phyloP scores from a whole-genome alignment of 73 alveolate genomes.

The Uronychia binucleata region DNA sequence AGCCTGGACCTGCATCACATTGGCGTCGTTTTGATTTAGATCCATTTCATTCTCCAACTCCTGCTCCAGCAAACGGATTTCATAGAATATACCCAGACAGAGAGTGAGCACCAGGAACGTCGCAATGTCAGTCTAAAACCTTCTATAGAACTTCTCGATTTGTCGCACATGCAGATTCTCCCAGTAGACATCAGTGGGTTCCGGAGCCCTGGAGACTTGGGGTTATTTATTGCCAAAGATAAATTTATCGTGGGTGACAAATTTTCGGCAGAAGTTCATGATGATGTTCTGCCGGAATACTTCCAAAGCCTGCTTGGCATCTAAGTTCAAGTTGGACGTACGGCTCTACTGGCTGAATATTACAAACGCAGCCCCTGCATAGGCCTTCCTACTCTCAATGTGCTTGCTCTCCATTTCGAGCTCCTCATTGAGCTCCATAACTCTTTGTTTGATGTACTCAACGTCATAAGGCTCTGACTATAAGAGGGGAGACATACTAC shows the following conservation, averaged over 20 bases:
- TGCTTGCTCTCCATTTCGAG: conserved; percentile 17
- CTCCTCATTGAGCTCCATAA: conserved; percentile 8
- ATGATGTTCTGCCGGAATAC: neutral
- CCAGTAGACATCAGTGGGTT: conserved; percentile 88
- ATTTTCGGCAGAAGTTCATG: neutral
- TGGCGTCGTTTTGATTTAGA: neutral
- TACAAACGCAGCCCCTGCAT: conserved; percentile 54
- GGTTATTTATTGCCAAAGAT: conserved; percentile 28
- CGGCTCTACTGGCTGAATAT: conserved; percentile 7
- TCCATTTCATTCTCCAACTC: conserved; percentile 25
- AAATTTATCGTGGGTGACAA: conserved; percentile 8
- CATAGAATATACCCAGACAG: conserved; percentile 61
- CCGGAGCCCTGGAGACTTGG: conserved; percentile 69
- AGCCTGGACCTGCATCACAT: conserved; percentile 36
- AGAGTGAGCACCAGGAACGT: conserved; percentile 43
- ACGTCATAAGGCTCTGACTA: neutral
- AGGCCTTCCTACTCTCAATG: conserved; percentile 21
- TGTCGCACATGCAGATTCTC: conserved; percentile 61
- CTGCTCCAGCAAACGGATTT: conserved; percentile 41
- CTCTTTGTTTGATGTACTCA: conserved; percentile 5
- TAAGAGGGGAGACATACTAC: neutral
- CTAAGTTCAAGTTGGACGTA: neutral
- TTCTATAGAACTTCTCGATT: conserved; percentile 28
- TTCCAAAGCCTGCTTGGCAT: conserved; percentile 8
- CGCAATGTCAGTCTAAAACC: conserved; percentile 31